Evolutionary conservation across 2,329 filamentous ascomycete species (phyloP), one percentile per base, ranked within the genome.

Genomic region (Aspergillus pseudotamarii): DNA sequence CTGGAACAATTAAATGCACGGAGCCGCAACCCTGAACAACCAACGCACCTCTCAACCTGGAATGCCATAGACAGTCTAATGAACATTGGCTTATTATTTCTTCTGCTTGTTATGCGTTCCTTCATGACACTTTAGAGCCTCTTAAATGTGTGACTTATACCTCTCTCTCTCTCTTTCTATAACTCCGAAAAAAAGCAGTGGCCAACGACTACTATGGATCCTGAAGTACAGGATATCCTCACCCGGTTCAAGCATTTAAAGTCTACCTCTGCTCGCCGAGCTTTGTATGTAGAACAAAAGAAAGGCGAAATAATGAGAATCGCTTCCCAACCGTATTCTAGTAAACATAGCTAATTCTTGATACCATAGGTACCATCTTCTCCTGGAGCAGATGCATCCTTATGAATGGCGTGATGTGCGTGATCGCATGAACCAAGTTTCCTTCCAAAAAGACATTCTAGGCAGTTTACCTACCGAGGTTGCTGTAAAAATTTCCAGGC

Each of bases 371-470:
- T 71, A 70, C 36, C 69, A 66, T 48, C 67, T 64, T 8, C 66
- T 79, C 30, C 48, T 78, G 36, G 64, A 72, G 46, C 64, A 71
- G 28, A 62, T 79, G 30, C 57, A 41, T 16, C 58, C 62, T 4
- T 34, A 72, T 48, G 77, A 79, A 66, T 76, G 75, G 72, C 73
- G 75, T 19, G 69, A 75, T 50, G 61, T 77, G 11, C 66, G 69
- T 59, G 36, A 59, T 21, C 67, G 64, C 41, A 57, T 72, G 6
- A 62, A 70, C 41, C 21, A 58, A n/a, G 61, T 60, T 21, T 68
- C 66, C 16, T 71, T 78, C 30, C 66, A 75, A 26, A 69, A 66
- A 38, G 78, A 80, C 63, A 69, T 79, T n/a, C 43, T 80, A 3
- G 71, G 68, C 16, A 64, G 63, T 1, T 58, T 78, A 28, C 78